Percentiles rank a stretch among this genome's conserved stretches.
Conservation (phyloP, 257 asterid genomes). For the Gentiana dahurica region DNA sequence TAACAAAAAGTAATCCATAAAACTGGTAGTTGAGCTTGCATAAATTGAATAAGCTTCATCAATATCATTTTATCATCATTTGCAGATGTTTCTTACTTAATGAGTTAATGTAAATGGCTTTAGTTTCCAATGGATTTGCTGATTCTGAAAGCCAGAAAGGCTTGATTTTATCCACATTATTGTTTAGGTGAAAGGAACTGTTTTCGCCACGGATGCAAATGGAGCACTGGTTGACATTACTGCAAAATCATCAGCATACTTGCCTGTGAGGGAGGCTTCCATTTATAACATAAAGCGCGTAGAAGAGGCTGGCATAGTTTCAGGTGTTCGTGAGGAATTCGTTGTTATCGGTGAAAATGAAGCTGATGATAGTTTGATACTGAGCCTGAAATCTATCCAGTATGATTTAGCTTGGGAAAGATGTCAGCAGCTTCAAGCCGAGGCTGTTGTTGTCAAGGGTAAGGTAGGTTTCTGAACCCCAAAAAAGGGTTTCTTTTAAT, state of each 20-base stretch:
- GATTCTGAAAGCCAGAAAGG: background rate
- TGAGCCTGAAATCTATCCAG: constrained; percentile 79
- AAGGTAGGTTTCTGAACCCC: constrained; percentile 36
- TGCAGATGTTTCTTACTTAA: no score
- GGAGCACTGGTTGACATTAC: constrained; percentile 94
- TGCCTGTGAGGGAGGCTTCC: constrained; percentile 78
- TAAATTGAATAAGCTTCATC: no score
- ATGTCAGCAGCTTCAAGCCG: constrained; percentile 93
- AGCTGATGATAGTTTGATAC: constrained; percentile 78
- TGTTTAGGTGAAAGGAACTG: constrained; percentile 76
- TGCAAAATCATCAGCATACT: constrained; percentile 88
- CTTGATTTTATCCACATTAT: background rate
- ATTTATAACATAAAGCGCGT: constrained; percentile 58
- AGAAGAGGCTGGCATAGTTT: constrained; percentile 79
- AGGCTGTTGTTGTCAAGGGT: constrained; percentile 91
- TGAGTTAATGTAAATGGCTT: no score
- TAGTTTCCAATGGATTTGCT: background rate
- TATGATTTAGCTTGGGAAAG: constrained; percentile 96
- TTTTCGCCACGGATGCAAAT: constrained; percentile 51
- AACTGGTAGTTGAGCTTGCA: no score
- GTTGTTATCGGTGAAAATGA: constrained; percentile 57
- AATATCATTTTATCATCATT: no score
- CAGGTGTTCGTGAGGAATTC: constrained; percentile 81
- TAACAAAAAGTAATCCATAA: no score
- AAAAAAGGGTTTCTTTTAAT: background rate